A percentile compares a stretch with the other conserved stretches of the same genome.
These are phyloP conservation scores for Cyclotella choctawhatcheeana DNA, from an alignment of 108 stramenopile species.

Conservation along the genomic window DNA sequence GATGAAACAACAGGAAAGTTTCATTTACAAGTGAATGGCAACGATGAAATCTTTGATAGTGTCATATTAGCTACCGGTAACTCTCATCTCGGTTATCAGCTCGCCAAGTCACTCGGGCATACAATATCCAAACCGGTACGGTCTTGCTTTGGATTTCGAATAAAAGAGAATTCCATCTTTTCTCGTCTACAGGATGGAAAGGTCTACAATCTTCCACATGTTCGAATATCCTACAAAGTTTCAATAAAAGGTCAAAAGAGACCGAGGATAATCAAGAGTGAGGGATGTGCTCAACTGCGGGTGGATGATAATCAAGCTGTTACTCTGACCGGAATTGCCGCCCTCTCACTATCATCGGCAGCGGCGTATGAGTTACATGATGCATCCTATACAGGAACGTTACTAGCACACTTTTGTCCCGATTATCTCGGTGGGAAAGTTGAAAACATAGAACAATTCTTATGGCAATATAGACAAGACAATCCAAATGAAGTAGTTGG, in stretches of 20 bases:
- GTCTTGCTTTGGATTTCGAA: background rate
- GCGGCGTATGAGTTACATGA: background rate
- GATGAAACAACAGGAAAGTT: background rate
- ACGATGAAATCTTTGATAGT: background rate
- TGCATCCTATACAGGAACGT: background rate
- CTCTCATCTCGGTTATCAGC: background rate
- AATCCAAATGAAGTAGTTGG: background rate
- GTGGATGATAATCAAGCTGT: background rate
- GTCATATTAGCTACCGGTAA: conserved; percentile 7
- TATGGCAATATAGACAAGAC: conserved; percentile 6
- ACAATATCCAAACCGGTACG: conserved; percentile 4
- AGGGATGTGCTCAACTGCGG: conserved; percentile 4
- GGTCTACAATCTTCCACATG: background rate
- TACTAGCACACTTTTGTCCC: conserved; percentile 1
- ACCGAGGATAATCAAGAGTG: conserved; percentile 4
- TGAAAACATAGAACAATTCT: conserved; percentile 9
- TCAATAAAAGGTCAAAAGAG: background rate
- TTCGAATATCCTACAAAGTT: conserved; percentile 1
- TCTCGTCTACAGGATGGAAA: background rate
- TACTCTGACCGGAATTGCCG: background rate
- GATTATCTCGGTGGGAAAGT: conserved; percentile 6
- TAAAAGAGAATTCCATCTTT: background rate
- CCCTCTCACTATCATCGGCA: background rate
- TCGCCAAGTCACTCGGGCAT: background rate
- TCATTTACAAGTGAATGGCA: conserved; percentile 1